Conservation (phyloP, 164 flowering plant species). For the Paratinospora sagittata region DNA sequence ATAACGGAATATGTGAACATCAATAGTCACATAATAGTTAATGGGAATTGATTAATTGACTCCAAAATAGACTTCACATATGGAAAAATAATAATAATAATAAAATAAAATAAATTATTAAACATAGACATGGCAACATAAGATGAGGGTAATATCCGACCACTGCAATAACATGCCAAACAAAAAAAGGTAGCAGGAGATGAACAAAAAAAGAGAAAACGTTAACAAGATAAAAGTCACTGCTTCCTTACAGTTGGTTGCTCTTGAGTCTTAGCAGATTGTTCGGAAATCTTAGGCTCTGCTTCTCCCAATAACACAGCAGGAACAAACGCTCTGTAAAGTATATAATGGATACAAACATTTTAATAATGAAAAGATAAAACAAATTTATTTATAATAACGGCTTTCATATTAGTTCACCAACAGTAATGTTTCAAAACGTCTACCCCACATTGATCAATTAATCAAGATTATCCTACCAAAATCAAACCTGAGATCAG, state of each 20-base stretch:
- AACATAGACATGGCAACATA: too few species aligned
- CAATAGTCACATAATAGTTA: too few species aligned
- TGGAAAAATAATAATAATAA: too few species aligned
- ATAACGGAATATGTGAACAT: too few species aligned
- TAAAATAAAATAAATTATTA: too few species aligned
- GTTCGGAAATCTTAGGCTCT: constrained; percentile 69
- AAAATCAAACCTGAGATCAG: constrained; percentile 80
- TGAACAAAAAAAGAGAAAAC: background rate
- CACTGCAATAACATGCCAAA: background rate
- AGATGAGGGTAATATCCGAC: background rate
- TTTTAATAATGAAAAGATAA: background rate
- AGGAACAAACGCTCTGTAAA: constrained; percentile 91
- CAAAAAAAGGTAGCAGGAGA: background rate
- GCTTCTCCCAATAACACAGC: constrained; percentile 92
- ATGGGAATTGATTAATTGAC: too few species aligned
- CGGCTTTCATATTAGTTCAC: background rate
- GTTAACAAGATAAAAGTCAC: background rate
- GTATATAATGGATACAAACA: background rate
- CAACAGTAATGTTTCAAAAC: background rate
- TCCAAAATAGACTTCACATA: too few species aligned
- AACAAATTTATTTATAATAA: background rate
- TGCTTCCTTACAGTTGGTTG: constrained; percentile 49
- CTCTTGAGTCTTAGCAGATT: constrained; percentile 60
- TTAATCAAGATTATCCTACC: background rate
- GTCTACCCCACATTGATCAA: background rate